phyloP scores from a whole-genome alignment of 352 stramenopile species.

The Phytophthora pisi region DNA sequence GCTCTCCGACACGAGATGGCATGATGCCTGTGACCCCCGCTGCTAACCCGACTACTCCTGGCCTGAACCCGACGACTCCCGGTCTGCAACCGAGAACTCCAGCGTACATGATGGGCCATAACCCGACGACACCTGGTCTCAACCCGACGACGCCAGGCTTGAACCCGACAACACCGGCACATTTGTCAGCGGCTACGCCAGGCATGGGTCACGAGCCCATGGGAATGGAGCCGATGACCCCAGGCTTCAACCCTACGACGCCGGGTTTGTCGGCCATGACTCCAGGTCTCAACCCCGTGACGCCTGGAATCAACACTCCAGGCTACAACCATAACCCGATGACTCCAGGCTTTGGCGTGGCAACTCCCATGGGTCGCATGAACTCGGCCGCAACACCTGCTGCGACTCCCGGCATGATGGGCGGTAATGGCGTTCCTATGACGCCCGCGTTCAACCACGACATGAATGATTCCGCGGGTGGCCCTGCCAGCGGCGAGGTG shows the following conservation, averaged over 20 bases:
- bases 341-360: conserved; percentile 83
- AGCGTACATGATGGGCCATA: conserved; percentile 80
- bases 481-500: conserved; percentile 60
- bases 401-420: conserved; percentile 78
- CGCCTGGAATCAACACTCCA: conserved; percentile 80
- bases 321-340: conserved; percentile 89
- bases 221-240: conserved; percentile 88
- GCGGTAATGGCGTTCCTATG: conserved; percentile 69
- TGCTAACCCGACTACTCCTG: conserved; percentile 75
- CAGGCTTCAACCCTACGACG: conserved; percentile 87
- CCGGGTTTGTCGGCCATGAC: conserved; percentile 82
- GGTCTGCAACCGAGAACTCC: conserved; percentile 78
- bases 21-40: conserved; percentile 74
- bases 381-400: conserved; percentile 67
- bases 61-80: conserved; percentile 83
- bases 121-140: conserved; percentile 78
- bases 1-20: conserved; percentile 68
- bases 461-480: conserved; percentile 43
- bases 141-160: conserved; percentile 83
- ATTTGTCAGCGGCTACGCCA: conserved; percentile 74
- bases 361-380: conserved; percentile 81
- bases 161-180: conserved; percentile 74
- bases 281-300: conserved; percentile 81
- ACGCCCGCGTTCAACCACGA: conserved; percentile 75
- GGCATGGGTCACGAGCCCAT: conserved; percentile 72